A percentile compares a stretch with the other conserved stretches of the same genome.
Evolutionary conservation across 176 grass and related monocot species (phyloP).

Genomic region (Stipa capillata): DNA sequence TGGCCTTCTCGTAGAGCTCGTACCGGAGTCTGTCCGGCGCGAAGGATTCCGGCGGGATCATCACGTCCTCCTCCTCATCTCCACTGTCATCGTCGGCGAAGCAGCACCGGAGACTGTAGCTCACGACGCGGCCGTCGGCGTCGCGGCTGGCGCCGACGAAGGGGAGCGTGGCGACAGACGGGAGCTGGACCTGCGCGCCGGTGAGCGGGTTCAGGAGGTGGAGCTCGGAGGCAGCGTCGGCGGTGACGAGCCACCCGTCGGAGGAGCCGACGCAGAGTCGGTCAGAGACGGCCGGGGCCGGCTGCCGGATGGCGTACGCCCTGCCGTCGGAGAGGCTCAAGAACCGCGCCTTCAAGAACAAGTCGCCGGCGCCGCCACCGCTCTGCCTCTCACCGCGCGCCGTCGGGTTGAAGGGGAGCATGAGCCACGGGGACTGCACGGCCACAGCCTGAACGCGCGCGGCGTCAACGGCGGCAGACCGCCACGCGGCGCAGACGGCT

Average conservation of each 20-base stretch:
- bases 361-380: background rate
- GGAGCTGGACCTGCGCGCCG: conserved; percentile 27
- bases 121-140: background rate
- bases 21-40: conserved; percentile 23
- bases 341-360: conserved; percentile 14
- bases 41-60: conserved; percentile 5
- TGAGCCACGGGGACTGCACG: conserved; percentile 41
- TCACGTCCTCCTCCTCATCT: background rate
- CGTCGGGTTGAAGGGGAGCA: conserved; percentile 35
- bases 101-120: background rate
- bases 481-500: conserved; percentile 39
- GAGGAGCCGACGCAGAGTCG: conserved; percentile 37
- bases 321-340: conserved; percentile 34
- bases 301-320: conserved; percentile 26
- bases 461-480: background rate
- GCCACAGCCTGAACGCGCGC: background rate
- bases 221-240: conserved; percentile 22
- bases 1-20: conserved; percentile 44
- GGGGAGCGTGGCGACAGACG: conserved; percentile 19
- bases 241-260: conserved; percentile 42
- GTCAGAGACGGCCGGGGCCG: conserved; percentile 4
- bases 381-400: background rate
- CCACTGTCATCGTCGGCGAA: background rate
- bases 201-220: conserved; percentile 36
- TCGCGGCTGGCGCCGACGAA: conserved; percentile 17